Conservation (phyloP, 2,329 filamentous ascomycete species). For the Neonectria sp. region DNA sequence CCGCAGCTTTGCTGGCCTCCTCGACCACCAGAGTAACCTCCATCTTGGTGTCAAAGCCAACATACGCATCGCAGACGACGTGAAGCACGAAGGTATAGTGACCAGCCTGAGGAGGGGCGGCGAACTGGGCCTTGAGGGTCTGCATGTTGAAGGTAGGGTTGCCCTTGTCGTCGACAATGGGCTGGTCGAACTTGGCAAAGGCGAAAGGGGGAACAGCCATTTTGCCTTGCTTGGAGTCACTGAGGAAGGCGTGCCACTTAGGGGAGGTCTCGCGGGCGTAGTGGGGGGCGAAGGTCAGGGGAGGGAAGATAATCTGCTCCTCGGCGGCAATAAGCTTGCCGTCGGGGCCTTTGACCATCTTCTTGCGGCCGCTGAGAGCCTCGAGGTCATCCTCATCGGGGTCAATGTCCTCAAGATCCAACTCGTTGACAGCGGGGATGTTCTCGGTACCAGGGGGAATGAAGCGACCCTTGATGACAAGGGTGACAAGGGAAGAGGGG, state of each 20-base stretch:
- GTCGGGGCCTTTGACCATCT: conserved; percentile 73
- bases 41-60: conserved; percentile 93
- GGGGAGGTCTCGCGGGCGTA: conserved; percentile 91
- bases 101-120: conserved; percentile 91
- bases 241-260: conserved; percentile 94
- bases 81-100: conserved; percentile 97
- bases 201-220: conserved; percentile 97
- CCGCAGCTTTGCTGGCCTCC: conserved; percentile 86
- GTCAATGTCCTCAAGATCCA: conserved; percentile 91
- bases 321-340: conserved; percentile 71
- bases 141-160: conserved; percentile 96
- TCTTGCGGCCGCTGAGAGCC: conserved; percentile 84
- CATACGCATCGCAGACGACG: conserved; percentile 92
- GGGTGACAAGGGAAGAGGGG: conserved; percentile 90
- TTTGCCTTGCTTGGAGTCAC: conserved; percentile 93
- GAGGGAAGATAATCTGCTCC: conserved; percentile 79
- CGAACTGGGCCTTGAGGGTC: conserved; percentile 97
- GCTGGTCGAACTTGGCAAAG: conserved; percentile 94
- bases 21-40: conserved; percentile 92
- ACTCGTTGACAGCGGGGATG: conserved; percentile 80
- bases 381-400: conserved; percentile 94
- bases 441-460: conserved; percentile 87
- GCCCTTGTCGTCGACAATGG: conserved; percentile 83
- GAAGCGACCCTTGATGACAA: conserved; percentile 95
- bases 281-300: conserved; percentile 91